Base-by-base conservation (phyloP, 2,329 filamentous ascomycete genomes). In the Cephalotrichum gorgonifer region DNA sequence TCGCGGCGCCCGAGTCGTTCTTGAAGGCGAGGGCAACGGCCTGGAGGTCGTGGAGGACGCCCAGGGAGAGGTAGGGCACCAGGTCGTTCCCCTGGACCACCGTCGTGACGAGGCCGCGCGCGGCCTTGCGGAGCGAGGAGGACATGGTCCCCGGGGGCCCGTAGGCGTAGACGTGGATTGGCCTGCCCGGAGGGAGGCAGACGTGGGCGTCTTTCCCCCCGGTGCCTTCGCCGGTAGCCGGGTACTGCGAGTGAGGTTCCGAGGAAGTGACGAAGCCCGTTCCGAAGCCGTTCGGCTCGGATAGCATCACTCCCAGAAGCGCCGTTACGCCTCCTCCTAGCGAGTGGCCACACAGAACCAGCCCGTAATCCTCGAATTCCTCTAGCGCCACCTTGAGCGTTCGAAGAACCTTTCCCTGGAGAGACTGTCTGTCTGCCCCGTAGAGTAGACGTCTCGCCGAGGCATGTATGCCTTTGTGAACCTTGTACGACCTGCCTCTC, bases 111-210 rank as follows among this genome's bases (percentile, higher is more conserved):
- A 90, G 72, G 2, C 84, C 85, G 14, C 83, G 74, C 0, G 86
- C 89, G 11, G 82, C 81, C 51, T 77, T 76, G 39, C 85, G 78
- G 7, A 90, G 72, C 2, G 81, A 77, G 0, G 83, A 73, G 0
- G 83, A 86, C 75, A 89, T 79, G 14, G 83, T 84, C 0, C 83
- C 78, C 0, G 85, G 85, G 2, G 85, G 81, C 0, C 86, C 86
- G 60, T 88, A 90, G 6, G 86, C 83, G 60, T 87, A 90, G 12
- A 88, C 86, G 56, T 90, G 86, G 20, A 89, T 84, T 3, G 83
- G 81, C 1, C 86, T 76, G 15, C 81, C 79, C 0, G 81, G 57
- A 0, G 86, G 86, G 0, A 89, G 71, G 17, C 70, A 73, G 28
- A 79, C 63, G 17, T 68, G 64, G 4, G 49, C 43, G 31, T 47